Evolutionary conservation across 208 protist genomes (phyloP), one percentile per base, ranked within the genome.

Genomic region (Leishmania amazonensis): DNA sequence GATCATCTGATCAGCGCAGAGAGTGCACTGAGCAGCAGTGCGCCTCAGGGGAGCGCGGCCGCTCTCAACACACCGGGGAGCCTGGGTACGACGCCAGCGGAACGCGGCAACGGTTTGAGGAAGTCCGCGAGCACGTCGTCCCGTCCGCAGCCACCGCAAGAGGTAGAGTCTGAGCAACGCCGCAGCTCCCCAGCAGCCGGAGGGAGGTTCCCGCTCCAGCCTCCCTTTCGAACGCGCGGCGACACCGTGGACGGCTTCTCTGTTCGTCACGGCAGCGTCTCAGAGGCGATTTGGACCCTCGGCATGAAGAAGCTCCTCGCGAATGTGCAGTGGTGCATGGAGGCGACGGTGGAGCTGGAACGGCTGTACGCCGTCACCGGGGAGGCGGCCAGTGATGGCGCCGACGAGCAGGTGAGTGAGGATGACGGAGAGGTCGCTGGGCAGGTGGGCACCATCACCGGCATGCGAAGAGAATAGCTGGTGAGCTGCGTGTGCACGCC

Each of bases 221-320:
- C 93, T 19, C 93, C 93, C 2, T 94, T 86, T 72, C 78, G 62
- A 35, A 90, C 95, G 21, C 40, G 60, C 8, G 77, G 86, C 19
- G 91, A 90, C 75, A 81, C 76, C 8, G 83, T 97, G 1, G 88
- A 92, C 49, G 91, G 95, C 17, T 93, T 92, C 51, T 89, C 89
- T 4, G 81, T 97, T 0, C 86, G 87, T 0, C 88, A 95, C 76
- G 92, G 93, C 54, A 83, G 75, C 47, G 88, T 91, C 45, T 79
- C 88, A 15, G 93, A 96, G 1, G 84, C 83, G 9, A 75, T 92
- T 57, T 97, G 95, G 95, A 93, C 93, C 15, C 53, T 96, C 9
- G 93, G 83, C 21, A 96, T 96, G 93, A 92, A 93, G 81, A 93
- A 95, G 81, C 75, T 97, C 47, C 78, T 96, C 74, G 84, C 84